Conservation (phyloP, 306 rosid species). For the Vicia villosa region DNA sequence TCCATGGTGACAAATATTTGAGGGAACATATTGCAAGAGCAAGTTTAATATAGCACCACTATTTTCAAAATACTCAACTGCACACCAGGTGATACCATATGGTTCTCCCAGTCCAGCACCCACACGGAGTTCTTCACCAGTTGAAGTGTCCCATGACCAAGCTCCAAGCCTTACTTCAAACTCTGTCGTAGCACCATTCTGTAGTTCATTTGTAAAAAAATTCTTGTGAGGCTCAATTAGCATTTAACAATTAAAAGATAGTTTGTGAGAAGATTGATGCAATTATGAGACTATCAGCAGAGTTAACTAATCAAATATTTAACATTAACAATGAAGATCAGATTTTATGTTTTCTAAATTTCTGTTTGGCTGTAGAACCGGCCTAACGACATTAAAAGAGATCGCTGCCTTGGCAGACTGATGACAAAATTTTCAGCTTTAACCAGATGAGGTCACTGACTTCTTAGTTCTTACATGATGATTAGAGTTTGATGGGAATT, state of each 20-base stretch:
- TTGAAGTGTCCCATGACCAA: slow-evolving; percentile 88
- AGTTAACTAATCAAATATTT: slow-evolving; percentile 9
- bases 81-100: slow-evolving; percentile 82
- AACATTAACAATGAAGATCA: slow-evolving; percentile 19
- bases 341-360: not conserved
- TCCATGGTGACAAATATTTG: slow-evolving; percentile 51
- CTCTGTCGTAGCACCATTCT: slow-evolving; percentile 71
- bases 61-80: slow-evolving; percentile 89
- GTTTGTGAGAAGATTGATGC: not conserved
- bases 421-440: not conserved
- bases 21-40: slow-evolving; percentile 61
- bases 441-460: not conserved
- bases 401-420: not conserved
- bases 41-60: slow-evolving; percentile 70
- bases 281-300: slow-evolving; percentile 8
- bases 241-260: slow-evolving; percentile 17
- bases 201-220: slow-evolving; percentile 36
- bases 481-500: not conserved
- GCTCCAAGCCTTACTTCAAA: slow-evolving; percentile 73
- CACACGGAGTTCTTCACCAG: slow-evolving; percentile 89
- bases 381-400: not conserved
- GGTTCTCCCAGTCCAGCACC: slow-evolving; percentile 98
- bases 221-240: slow-evolving; percentile 32
- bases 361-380: not conserved
- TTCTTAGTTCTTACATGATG: not conserved